Evolutionary conservation across 441 rosid species (phyloP).

Genomic region (Populus trichocarpa): DNA sequence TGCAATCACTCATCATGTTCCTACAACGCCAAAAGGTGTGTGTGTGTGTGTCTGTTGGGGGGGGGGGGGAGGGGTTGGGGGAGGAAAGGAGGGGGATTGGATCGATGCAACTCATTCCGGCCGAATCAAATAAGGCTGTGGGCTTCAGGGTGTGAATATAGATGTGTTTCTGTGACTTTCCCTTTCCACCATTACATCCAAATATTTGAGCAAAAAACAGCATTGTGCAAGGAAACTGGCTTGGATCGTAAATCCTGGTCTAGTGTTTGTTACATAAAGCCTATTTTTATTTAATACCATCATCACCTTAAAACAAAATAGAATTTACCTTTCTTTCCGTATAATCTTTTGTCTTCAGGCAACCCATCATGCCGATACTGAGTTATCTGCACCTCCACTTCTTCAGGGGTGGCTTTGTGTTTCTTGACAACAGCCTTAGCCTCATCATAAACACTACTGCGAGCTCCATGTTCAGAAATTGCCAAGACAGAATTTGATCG

Average conservation of each 20-base stretch:
- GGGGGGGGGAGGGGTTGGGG: background rate
- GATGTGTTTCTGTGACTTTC: background rate
- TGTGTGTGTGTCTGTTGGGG: background rate
- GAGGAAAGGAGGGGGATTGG: background rate
- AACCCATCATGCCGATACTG: conserved; percentile 73
- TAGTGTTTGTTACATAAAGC: background rate
- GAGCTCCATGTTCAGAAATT: conserved; percentile 97
- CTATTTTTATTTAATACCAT: background rate
- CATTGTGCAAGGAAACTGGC: background rate
- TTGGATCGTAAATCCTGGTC: background rate
- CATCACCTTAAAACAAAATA: background rate
- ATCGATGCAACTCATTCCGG: background rate
- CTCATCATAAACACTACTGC: conserved; percentile 92
- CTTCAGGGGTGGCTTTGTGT: conserved; percentile 95
- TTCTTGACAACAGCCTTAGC: conserved; percentile 88
- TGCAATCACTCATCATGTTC: background rate
- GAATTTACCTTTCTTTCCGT: conserved; percentile 74
- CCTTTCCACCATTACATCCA: background rate
- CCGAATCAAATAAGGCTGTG: background rate
- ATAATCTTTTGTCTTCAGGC: conserved; percentile 75
- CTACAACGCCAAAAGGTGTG: background rate
- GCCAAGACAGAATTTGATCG: conserved; percentile 82
- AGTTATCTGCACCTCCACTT: conserved; percentile 75
- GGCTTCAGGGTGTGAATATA: background rate
- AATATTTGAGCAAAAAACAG: background rate